Evolutionary conservation across 768 basidiomycete species (phyloP).

Genomic region (Trametes meyenii): DNA sequence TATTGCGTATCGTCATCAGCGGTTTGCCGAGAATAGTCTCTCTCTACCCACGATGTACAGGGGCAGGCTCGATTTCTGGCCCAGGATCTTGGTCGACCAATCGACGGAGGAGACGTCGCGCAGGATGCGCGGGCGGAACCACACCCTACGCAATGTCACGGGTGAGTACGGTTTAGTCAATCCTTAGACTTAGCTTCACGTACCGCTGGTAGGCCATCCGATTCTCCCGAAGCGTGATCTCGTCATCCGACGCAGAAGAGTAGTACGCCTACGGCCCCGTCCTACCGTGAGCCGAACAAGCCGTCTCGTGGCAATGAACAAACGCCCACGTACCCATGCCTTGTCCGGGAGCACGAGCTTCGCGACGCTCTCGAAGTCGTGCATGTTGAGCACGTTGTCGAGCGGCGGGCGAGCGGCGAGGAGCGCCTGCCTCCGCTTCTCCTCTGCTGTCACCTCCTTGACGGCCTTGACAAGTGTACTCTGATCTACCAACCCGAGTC

Average conservation of each 20-base stretch:
- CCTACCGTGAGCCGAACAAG: neutral
- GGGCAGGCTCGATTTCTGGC: slow-evolving; percentile 73
- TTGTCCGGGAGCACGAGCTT: slow-evolving; percentile 79
- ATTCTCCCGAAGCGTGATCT: slow-evolving; percentile 89
- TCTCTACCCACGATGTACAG: slow-evolving; percentile 81
- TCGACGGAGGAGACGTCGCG: slow-evolving; percentile 87
- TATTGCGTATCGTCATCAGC: slow-evolving; percentile 13
- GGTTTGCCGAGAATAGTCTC: slow-evolving; percentile 60
- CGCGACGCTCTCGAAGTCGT: slow-evolving; percentile 97
- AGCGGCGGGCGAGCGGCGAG: slow-evolving; percentile 69
- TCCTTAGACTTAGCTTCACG: neutral
- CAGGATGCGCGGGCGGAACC: slow-evolving; percentile 46
- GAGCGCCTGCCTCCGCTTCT: slow-evolving; percentile 68
- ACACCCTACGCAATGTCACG: slow-evolving; percentile 26
- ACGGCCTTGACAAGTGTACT: slow-evolving; percentile 63
- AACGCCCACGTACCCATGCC: slow-evolving; percentile 59
- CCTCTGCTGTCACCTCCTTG: slow-evolving; percentile 66
- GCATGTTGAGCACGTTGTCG: slow-evolving; percentile 81
- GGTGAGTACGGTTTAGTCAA: slow-evolving; percentile 5
- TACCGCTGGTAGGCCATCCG: slow-evolving; percentile 90
- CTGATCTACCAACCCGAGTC: slow-evolving; percentile 72
- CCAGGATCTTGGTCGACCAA: slow-evolving; percentile 82
- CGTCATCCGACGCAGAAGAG: slow-evolving; percentile 95
- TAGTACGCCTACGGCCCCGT: slow-evolving; percentile 68
- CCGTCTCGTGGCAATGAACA: no score